Conservation (phyloP, 2,329 filamentous ascomycete genomes). For the Talaromyces sp. region DNA sequence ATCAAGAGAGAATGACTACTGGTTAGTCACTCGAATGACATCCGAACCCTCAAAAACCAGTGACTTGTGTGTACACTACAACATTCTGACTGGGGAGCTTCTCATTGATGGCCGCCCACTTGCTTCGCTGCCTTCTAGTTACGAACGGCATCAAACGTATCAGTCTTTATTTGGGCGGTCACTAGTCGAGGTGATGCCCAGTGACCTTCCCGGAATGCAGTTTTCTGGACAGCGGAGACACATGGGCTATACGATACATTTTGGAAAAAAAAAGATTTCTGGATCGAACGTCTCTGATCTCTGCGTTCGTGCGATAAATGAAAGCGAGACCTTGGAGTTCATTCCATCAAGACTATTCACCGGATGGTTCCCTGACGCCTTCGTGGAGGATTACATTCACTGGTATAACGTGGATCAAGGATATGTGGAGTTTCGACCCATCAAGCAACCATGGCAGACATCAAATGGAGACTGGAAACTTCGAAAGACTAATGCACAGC, state of each 20-base stretch:
- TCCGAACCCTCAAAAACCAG: too few species aligned
- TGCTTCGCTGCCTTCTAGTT: slow-evolving; percentile 27
- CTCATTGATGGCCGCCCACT: slow-evolving; percentile 32
- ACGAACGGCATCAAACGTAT: slow-evolving; percentile 23
- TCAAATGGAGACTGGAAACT: background rate
- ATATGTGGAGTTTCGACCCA: slow-evolving; percentile 11
- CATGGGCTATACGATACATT: background rate
- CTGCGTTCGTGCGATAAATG: background rate
- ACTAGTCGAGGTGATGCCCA: background rate
- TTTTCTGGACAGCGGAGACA: background rate
- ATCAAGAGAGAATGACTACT: too few species aligned
- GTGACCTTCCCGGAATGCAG: background rate
- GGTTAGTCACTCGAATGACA: too few species aligned
- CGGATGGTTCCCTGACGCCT: background rate
- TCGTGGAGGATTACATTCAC: slow-evolving; percentile 6
- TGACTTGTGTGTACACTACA: slow-evolving; percentile 24
- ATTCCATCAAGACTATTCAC: background rate
- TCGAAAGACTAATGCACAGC: background rate
- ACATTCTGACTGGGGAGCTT: slow-evolving; percentile 33
- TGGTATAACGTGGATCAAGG: slow-evolving; percentile 3
- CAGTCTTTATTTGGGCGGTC: background rate
- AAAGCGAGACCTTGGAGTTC: background rate
- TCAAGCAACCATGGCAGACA: background rate
- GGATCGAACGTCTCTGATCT: background rate
- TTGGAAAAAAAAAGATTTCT: background rate